Conservation (phyloP, 1,139 yeast species). For the Suhomyces kunorum region DNA sequence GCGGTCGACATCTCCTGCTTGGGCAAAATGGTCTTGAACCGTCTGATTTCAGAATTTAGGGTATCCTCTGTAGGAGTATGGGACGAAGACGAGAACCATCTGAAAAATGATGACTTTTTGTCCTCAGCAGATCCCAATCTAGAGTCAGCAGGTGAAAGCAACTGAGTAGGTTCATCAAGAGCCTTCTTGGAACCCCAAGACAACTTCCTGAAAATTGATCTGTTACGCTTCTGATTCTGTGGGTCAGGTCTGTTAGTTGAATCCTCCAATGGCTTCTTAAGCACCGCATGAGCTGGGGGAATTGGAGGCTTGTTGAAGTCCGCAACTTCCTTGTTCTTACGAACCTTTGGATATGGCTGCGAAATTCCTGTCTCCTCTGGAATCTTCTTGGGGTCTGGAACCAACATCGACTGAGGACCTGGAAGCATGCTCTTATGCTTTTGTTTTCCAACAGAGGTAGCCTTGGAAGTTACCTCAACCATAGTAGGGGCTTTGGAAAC, state of each 20-base stretch:
- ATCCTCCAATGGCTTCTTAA: constrained; percentile 35
- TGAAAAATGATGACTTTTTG: constrained; percentile 38
- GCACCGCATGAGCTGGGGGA: constrained; percentile 15
- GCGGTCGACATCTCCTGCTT: constrained; percentile 65
- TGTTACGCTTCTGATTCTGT: constrained; percentile 37
- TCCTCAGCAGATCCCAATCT: constrained; percentile 37
- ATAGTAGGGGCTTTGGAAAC: constrained; percentile 9
- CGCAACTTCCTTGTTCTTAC: constrained; percentile 18
- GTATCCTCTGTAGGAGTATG: constrained; percentile 5
- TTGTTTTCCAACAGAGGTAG: neutral
- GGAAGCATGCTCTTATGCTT: constrained; percentile 35
- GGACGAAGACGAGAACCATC: constrained; percentile 45
- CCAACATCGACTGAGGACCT: constrained; percentile 41
- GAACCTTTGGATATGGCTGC: constrained; percentile 34
- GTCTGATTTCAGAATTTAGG: constrained; percentile 33
- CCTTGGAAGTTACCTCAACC: neutral
- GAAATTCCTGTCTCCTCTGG: constrained; percentile 15
- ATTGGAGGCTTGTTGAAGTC: constrained; percentile 24
- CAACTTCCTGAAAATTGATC: constrained; percentile 62
- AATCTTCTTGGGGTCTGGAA: constrained; percentile 28
- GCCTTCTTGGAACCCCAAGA: constrained; percentile 55
- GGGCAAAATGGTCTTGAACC: constrained; percentile 47
- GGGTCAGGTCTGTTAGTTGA: constrained; percentile 31
- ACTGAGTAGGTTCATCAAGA: constrained; percentile 26
- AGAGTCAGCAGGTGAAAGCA: constrained; percentile 45